phyloP scores from a whole-genome alignment of 73 alveolate genomes.

The Halteria grandinella region DNA sequence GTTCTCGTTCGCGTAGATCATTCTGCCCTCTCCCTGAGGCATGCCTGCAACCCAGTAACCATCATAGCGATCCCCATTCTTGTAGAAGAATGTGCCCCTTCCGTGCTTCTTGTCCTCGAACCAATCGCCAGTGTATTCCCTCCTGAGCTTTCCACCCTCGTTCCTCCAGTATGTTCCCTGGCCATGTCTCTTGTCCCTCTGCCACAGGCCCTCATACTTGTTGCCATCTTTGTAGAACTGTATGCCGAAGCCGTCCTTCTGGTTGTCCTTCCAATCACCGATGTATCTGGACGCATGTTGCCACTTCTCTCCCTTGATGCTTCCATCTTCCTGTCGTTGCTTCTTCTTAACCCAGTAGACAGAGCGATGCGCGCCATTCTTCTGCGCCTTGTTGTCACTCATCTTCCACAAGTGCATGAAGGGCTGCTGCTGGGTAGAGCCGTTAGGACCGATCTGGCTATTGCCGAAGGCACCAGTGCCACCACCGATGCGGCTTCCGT shows the following conservation, averaged over 20 bases:
- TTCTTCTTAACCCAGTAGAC: slow-evolving; percentile 96
- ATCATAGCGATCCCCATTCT: slow-evolving; percentile 96
- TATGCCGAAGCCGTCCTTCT: slow-evolving; percentile 83
- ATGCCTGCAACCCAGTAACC: slow-evolving; percentile 92
- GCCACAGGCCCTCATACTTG: slow-evolving; percentile 95
- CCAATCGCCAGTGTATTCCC: slow-evolving; percentile 98
- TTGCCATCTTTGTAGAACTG: slow-evolving; percentile 84
- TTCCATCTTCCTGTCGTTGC: slow-evolving; percentile 91
- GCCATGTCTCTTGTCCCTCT: slow-evolving; percentile 91
- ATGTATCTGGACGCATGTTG: slow-evolving; percentile 72
- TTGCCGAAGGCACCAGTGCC: too few species aligned
- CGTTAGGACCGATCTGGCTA: too few species aligned
- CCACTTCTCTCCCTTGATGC: slow-evolving; percentile 93
- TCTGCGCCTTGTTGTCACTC: slow-evolving; percentile 90
- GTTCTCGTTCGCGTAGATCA: slow-evolving; percentile 95
- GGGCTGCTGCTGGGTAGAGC: slow-evolving; percentile 5
- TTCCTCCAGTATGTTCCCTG: slow-evolving; percentile 93
- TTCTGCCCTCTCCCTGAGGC: slow-evolving; percentile 94
- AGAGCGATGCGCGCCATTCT: slow-evolving; percentile 93
- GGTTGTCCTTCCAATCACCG: slow-evolving; percentile 89
- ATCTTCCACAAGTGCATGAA: slow-evolving; percentile 80
- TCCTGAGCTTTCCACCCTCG: slow-evolving; percentile 82
- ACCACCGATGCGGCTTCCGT: too few species aligned
- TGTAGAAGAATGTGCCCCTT: slow-evolving; percentile 92
- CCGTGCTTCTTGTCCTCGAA: slow-evolving; percentile 96